phyloP scores from a whole-genome alignment of 441 rosid species.

The Corymbia calophylla region DNA sequence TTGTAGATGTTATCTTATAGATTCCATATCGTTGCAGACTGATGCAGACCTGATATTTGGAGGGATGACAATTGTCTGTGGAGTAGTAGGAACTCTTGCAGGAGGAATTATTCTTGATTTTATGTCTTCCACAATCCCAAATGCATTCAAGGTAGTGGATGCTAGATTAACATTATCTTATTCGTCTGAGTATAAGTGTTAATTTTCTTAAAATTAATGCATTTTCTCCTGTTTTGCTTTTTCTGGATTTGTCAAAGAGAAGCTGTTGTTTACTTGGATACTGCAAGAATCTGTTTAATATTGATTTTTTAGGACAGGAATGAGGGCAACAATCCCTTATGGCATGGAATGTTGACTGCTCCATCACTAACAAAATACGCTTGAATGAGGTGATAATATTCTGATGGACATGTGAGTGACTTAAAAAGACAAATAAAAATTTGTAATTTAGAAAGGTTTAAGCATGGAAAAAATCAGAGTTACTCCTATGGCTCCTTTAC shows the following conservation, averaged over 20 bases:
- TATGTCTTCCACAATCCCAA: constrained; percentile 59
- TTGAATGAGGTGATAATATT: not conserved
- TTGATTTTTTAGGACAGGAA: not conserved
- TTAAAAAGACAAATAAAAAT: not conserved
- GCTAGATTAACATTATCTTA: not conserved
- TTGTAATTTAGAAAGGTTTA: not conserved
- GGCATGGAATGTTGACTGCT: not conserved
- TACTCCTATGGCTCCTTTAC: not conserved
- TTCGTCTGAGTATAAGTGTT: not conserved
- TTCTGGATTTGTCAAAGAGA: not conserved
- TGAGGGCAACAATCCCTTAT: not conserved
- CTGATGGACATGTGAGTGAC: not conserved
- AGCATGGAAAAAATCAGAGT: not conserved
- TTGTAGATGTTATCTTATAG: not conserved
- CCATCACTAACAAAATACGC: not conserved
- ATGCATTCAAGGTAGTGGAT: constrained; percentile 76
- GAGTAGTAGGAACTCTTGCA: constrained; percentile 78
- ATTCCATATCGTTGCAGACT: constrained; percentile 24
- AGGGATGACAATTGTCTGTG: constrained; percentile 79
- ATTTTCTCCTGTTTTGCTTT: not conserved
- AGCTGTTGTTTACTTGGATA: not conserved
- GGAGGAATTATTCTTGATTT: constrained; percentile 78
- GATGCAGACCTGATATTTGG: constrained; percentile 89
- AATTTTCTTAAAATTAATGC: not conserved
- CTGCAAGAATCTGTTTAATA: not conserved